Percentiles rank a stretch among this genome's conserved stretches.
Conservation (phyloP, 768 basidiomycete genomes). For the Suillus alpinus region DNA sequence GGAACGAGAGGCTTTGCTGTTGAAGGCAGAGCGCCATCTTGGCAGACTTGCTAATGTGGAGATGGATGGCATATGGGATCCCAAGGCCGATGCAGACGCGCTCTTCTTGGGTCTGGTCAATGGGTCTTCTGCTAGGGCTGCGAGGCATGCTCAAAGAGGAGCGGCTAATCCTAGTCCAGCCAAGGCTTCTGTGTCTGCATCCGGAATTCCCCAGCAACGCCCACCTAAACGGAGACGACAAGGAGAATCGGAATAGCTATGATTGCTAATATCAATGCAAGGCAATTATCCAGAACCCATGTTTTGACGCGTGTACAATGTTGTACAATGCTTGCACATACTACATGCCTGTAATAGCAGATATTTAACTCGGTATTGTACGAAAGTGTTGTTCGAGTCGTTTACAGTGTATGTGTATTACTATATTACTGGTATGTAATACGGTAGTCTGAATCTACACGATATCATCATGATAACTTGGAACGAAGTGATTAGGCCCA, state of each 20-base stretch:
- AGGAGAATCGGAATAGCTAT: not conserved
- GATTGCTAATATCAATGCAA: not conserved
- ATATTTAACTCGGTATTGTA: not conserved
- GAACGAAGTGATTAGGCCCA: not conserved
- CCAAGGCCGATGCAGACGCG: constrained; percentile 3
- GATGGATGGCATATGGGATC: constrained; percentile 10
- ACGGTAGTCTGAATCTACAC: not conserved
- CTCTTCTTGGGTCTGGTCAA: not conserved
- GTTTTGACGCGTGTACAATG: not conserved
- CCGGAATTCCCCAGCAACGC: not conserved
- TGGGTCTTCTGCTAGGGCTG: not conserved
- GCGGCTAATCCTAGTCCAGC: not conserved
- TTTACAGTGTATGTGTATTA: not conserved
- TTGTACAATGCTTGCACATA: not conserved
- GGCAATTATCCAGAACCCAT: not conserved
- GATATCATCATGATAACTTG: not conserved
- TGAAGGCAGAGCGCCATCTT: constrained; percentile 8
- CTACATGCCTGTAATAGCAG: not conserved
- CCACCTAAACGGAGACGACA: not conserved
- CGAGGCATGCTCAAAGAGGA: not conserved
- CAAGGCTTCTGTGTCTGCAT: not conserved
- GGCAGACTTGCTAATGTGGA: constrained; percentile 8
- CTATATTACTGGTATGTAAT: not conserved
- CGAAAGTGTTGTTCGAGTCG: not conserved
- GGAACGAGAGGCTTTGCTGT: constrained; percentile 2